A percentile compares a stretch with the other conserved stretches of the same genome.
phyloP scores from a whole-genome alignment of 2,329 filamentous ascomycete species.

The Pseudopyricularia javanii region DNA sequence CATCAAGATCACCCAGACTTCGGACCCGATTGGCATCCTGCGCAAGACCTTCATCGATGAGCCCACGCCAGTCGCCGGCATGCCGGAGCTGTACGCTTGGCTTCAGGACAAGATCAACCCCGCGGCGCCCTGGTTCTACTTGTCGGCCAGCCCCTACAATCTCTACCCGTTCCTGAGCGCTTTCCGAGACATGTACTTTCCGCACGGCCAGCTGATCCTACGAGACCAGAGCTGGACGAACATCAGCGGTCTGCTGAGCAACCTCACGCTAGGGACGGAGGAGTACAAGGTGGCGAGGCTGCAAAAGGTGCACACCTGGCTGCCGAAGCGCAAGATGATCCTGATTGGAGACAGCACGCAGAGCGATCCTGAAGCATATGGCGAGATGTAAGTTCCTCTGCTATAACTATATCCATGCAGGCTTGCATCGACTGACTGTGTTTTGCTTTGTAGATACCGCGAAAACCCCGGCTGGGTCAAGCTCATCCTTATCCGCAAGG shows the following conservation, averaged over 20 bases:
- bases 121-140: constrained; percentile 75
- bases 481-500: constrained; percentile 76
- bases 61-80: constrained; percentile 59
- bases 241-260: constrained; percentile 64
- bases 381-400: constrained; percentile 50
- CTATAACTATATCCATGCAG: too few relatives aligned
- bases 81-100: constrained; percentile 71
- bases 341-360: constrained; percentile 87
- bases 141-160: constrained; percentile 89
- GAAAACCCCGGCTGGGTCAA: constrained; percentile 65
- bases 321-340: constrained; percentile 69
- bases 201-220: constrained; percentile 68
- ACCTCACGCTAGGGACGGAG: constrained; percentile 68
- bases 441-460: constrained; percentile 31
- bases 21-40: constrained; percentile 68
- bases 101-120: constrained; percentile 41
- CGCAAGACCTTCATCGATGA: constrained; percentile 71
- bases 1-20: constrained; percentile 81
- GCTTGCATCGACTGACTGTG: neutral
- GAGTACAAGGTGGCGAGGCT: constrained; percentile 79
- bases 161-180: constrained; percentile 74
- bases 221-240: constrained; percentile 82
- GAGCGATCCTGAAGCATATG: constrained; percentile 82
- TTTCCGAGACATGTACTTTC: constrained; percentile 63
- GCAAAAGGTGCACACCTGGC: constrained; percentile 63